These are phyloP conservation scores for Chlamydomonas reinhardtii DNA, from an alignment of 163 green algal genomes.

Conservation along the genomic window DNA sequence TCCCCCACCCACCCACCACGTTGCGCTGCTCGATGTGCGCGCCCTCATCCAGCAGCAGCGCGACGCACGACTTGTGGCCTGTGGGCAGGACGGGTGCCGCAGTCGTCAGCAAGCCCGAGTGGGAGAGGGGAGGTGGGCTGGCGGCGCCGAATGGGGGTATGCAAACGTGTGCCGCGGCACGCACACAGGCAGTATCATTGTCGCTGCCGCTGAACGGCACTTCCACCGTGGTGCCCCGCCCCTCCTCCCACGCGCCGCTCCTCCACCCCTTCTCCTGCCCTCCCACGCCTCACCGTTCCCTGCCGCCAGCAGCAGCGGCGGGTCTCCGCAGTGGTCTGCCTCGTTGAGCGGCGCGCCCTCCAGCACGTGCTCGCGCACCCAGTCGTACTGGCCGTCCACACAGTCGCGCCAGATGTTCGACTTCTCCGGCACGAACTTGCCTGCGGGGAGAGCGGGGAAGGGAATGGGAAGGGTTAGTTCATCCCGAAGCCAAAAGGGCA, in stretches of 20 bases:
- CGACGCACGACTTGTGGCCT: constrained; percentile 85
- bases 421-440: constrained; percentile 96
- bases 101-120: no score
- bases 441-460: constrained; percentile 19
- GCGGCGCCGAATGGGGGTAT: no score
- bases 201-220: no score
- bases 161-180: no score
- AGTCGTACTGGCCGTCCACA: constrained; percentile 95
- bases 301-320: constrained; percentile 91
- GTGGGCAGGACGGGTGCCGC: neutral
- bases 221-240: no score
- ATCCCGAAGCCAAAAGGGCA: no score
- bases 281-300: constrained; percentile 80
- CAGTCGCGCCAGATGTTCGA: constrained; percentile 97
- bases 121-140: no score
- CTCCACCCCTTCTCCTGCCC: neutral
- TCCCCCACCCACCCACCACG: constrained; percentile 71
- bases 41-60: constrained; percentile 90
- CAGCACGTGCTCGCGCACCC: constrained; percentile 77
- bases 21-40: constrained; percentile 95
- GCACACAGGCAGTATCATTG: no score
- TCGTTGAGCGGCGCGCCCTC: constrained; percentile 93
- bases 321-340: constrained; percentile 95
- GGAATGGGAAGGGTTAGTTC: no score
- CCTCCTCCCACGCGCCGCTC: neutral